phyloP scores from a whole-genome alignment of 306 rosid genomes.

The Acacia crassicarpa region DNA sequence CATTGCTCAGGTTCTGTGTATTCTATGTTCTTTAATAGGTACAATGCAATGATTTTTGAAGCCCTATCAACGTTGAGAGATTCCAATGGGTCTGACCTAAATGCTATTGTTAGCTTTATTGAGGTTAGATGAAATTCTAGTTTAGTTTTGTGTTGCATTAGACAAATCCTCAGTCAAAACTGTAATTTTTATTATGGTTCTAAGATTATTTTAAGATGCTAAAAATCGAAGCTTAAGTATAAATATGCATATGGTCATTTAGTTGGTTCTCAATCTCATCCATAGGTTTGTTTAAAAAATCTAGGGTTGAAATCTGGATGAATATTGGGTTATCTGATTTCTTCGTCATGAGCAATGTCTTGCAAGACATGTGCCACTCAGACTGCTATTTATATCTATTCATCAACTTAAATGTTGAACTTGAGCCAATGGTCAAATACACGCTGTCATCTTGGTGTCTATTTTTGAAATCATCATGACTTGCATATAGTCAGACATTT shows the following conservation, averaged over 20 bases:
- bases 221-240: background rate
- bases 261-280: background rate
- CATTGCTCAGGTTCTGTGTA: background rate
- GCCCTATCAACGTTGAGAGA: constrained; percentile 65
- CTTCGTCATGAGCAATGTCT: background rate
- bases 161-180: background rate
- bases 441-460: background rate
- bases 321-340: constrained; percentile 19
- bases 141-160: constrained; percentile 3
- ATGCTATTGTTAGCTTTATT: constrained; percentile 66
- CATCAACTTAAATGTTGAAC: background rate
- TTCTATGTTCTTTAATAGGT: constrained; percentile 49
- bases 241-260: background rate
- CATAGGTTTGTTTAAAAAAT: background rate
- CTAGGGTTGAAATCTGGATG: background rate
- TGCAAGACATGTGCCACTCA: background rate
- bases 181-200: background rate
- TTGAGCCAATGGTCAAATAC: background rate
- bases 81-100: constrained; percentile 66
- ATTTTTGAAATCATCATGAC: background rate
- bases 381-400: constrained; percentile 5
- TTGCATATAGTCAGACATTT: constrained; percentile 21
- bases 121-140: constrained; percentile 59
- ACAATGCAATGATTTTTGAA: constrained; percentile 67
- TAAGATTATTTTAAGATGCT: background rate